Percentiles rank a stretch among this genome's conserved stretches.
These are phyloP conservation scores for Suhomyces chickasaworum DNA, from an alignment of 1,139 yeast genomes.

Conservation along the genomic window DNA sequence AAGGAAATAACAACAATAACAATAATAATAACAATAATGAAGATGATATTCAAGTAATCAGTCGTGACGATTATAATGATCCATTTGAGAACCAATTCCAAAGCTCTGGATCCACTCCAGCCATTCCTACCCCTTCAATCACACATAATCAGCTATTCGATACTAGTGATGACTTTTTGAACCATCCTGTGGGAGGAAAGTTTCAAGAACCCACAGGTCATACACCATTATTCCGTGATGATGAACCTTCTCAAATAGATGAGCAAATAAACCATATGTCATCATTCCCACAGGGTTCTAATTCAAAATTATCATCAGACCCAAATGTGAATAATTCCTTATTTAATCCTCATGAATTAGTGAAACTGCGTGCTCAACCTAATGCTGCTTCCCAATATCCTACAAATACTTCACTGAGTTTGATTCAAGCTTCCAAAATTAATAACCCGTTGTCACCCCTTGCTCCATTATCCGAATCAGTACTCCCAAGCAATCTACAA, in stretches of 20 bases:
- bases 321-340: background rate
- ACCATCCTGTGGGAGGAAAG: constrained; percentile 6
- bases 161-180: constrained; percentile 5
- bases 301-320: background rate
- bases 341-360: constrained; percentile 7
- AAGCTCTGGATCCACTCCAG: constrained; percentile 10
- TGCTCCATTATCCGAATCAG: constrained; percentile 40
- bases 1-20: constrained; percentile 16
- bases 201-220: constrained; percentile 10
- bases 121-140: constrained; percentile 9
- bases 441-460: constrained; percentile 32
- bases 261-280: background rate
- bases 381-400: constrained; percentile 9
- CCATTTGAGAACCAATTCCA: constrained; percentile 11
- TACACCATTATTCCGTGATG: constrained; percentile 11
- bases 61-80: constrained; percentile 24
- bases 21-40: constrained; percentile 22
- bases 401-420: constrained; percentile 12
- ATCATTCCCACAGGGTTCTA: background rate
- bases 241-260: background rate
- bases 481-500: constrained; percentile 30
- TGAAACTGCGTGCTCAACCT: constrained; percentile 13
- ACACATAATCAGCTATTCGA: constrained; percentile 10
- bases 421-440: constrained; percentile 13
- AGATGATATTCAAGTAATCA: constrained; percentile 40